Evolutionary conservation across 2,329 filamentous ascomycete genomes (phyloP).

Genomic region (Cercospora sp.): DNA sequence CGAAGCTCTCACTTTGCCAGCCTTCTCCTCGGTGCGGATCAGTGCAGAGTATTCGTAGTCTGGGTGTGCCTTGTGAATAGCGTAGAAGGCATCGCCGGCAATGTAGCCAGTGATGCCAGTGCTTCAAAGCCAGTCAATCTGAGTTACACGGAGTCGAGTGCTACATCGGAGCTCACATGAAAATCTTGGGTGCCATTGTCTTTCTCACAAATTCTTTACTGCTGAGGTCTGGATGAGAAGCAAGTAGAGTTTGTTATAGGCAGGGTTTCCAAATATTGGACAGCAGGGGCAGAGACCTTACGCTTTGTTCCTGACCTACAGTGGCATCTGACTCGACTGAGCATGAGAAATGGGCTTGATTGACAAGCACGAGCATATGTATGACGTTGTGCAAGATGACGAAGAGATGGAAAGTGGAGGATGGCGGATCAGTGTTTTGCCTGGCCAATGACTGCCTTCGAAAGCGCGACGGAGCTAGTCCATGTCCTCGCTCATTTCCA

Average conservation of each 20-base stretch:
- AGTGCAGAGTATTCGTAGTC: conserved; percentile 53
- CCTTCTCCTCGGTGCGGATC: conserved; percentile 54
- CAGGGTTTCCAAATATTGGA: conserved; percentile 4
- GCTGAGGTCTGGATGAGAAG: conserved; percentile 10
- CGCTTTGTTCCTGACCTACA: neutral
- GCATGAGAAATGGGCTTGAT: conserved; percentile 4
- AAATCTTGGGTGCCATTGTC: conserved; percentile 34
- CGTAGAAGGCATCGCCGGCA: conserved; percentile 49
- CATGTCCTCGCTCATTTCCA: neutral
- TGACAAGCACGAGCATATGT: conserved; percentile 3
- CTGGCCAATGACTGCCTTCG: neutral
- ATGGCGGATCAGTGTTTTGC: conserved; percentile 3
- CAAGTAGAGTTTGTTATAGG: conserved; percentile 19
- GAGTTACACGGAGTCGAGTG: neutral
- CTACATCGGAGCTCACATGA: conserved; percentile 31
- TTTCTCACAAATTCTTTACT: neutral
- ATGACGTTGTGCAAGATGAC: conserved; percentile 6
- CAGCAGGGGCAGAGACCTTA: conserved; percentile 1
- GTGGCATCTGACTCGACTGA: conserved; percentile 6
- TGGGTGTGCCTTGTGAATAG: conserved; percentile 49
- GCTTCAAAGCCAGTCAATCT: conserved; percentile 22
- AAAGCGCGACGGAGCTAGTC: neutral
- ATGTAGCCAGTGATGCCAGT: conserved; percentile 46
- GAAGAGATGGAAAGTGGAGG: conserved; percentile 4
- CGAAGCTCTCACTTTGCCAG: conserved; percentile 41